phyloP scores from a whole-genome alignment of 495 filamentous ascomycete species.

The Daldinia decipiens region DNA sequence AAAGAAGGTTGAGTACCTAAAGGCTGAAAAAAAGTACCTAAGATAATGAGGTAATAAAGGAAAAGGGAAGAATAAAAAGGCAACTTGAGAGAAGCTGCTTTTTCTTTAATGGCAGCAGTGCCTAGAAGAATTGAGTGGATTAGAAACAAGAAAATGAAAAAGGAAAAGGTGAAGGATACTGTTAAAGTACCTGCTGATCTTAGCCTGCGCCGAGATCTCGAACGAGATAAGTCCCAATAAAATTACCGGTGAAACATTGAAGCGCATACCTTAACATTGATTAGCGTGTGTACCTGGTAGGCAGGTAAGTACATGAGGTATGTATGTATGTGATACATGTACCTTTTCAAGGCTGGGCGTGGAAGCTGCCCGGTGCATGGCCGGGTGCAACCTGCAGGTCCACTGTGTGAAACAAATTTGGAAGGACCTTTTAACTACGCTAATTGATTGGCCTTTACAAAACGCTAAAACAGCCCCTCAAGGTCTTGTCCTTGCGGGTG shows the following conservation, averaged over 20 bases:
- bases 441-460: constrained; percentile 26
- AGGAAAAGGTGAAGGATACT: constrained; percentile 5
- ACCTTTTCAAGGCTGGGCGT: background rate
- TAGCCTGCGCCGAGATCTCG: constrained; percentile 31
- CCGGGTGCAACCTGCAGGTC: constrained; percentile 30
- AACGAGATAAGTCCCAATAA: constrained; percentile 7
- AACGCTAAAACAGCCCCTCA: constrained; percentile 10
- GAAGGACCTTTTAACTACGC: background rate
- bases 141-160: background rate
- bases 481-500: constrained; percentile 11
- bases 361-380: constrained; percentile 4
- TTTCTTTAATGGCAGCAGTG: constrained; percentile 14
- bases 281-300: too few species aligned
- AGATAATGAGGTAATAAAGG: background rate
- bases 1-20: background rate
- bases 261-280: constrained; percentile 2
- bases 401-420: constrained; percentile 16
- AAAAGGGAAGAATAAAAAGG: constrained; percentile 3
- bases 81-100: constrained; percentile 3
- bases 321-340: too few species aligned
- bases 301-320: too few species aligned
- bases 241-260: constrained; percentile 23
- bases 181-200: constrained; percentile 10
- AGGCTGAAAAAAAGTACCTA: constrained; percentile 1
- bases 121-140: constrained; percentile 23